Conservation (phyloP, 306 rosid species). For the Alnus rubra region DNA sequence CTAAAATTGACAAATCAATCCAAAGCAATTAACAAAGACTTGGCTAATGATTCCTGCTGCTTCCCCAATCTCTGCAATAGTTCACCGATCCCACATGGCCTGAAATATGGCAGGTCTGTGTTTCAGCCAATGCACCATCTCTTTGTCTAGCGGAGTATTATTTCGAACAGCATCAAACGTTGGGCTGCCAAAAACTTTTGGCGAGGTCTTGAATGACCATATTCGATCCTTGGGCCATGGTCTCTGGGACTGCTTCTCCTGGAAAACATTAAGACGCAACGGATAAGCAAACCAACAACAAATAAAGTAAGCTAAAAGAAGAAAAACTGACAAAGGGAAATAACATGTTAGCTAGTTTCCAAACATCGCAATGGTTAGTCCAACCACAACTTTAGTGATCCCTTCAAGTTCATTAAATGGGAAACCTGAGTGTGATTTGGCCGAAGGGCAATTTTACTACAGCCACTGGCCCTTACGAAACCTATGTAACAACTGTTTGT, state of each 20-base stretch:
- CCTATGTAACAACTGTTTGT: neutral
- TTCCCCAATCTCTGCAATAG: conserved; percentile 49
- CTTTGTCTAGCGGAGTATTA: conserved; percentile 68
- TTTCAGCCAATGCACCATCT: conserved; percentile 94
- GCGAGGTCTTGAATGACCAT: conserved; percentile 79
- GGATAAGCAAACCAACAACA: conserved; percentile 11
- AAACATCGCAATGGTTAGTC: neutral
- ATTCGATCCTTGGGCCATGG: conserved; percentile 93
- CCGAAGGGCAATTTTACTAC: neutral
- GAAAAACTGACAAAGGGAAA: neutral
- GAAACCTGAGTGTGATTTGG: too few species aligned
- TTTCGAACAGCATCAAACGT: conserved; percentile 78
- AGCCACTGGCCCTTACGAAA: neutral
- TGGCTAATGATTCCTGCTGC: conserved; percentile 34
- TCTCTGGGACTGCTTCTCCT: conserved; percentile 95
- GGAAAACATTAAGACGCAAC: conserved; percentile 11
- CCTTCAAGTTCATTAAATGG: too few species aligned
- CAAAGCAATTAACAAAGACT: conserved; percentile 32
- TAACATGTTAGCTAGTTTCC: neutral
- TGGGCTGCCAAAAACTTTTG: conserved; percentile 85
- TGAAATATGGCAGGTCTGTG: conserved; percentile 82
- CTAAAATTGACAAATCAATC: conserved; percentile 52
- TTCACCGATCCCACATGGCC: conserved; percentile 81
- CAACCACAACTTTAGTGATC: neutral
- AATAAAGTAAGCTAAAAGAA: neutral